These are phyloP conservation scores for Russula abietina DNA, from an alignment of 768 basidiomycete genomes.

Conservation along the genomic window DNA sequence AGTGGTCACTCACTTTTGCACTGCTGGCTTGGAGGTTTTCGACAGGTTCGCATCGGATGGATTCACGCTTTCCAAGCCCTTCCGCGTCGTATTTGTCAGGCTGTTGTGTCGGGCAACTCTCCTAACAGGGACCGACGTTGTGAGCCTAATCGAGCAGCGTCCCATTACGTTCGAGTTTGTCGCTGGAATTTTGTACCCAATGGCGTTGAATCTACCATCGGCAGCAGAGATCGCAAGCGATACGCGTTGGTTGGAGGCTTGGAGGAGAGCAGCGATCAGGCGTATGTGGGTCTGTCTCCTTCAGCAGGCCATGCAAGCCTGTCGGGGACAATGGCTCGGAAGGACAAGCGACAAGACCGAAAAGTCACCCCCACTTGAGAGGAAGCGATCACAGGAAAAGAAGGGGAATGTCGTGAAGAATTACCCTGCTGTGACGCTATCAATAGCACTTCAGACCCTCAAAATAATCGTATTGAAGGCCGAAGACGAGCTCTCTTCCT, in stretches of 20 bases:
- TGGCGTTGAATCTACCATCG: constrained; percentile 50
- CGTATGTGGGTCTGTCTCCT: constrained; percentile 60
- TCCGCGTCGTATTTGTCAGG: constrained; percentile 30
- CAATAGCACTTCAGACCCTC: constrained; percentile 57
- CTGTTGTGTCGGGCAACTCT: constrained; percentile 37
- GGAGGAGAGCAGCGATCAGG: constrained; percentile 42
- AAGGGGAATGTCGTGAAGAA: constrained; percentile 28
- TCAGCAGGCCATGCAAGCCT: constrained; percentile 50
- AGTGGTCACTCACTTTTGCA: constrained; percentile 33
- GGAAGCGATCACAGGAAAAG: constrained; percentile 44
- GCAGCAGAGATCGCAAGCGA: constrained; percentile 39
- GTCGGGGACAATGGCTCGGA: constrained; percentile 34
- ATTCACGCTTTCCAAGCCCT: constrained; percentile 30
- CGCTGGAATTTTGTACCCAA: constrained; percentile 57
- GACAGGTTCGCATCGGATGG: constrained; percentile 33
- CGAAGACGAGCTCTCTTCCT: constrained; percentile 49
- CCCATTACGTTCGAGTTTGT: constrained; percentile 54
- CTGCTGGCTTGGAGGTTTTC: constrained; percentile 35
- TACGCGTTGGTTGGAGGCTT: constrained; percentile 39
- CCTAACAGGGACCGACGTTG: constrained; percentile 46
- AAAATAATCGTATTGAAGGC: constrained; percentile 63
- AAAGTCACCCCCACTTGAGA: constrained; percentile 31
- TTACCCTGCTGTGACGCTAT: constrained; percentile 31
- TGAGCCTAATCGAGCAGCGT: constrained; percentile 51
- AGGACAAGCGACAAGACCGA: constrained; percentile 27